phyloP scores from a whole-genome alignment of 331 rosid species.

The Saraca asoca region DNA sequence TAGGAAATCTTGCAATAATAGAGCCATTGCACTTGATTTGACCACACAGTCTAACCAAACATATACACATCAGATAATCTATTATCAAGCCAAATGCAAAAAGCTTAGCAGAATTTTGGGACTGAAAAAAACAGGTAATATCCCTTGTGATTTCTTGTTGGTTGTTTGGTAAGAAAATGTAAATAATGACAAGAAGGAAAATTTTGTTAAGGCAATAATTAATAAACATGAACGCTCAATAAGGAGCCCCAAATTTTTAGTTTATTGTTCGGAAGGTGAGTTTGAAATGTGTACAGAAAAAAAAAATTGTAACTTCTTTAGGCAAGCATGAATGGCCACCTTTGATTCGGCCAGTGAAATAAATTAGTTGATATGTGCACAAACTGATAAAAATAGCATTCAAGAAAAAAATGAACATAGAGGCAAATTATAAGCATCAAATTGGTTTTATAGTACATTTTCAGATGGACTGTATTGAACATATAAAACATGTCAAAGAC shows the following conservation, averaged over 20 bases:
- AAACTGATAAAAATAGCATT: too few relatives aligned
- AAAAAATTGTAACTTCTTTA: too few relatives aligned
- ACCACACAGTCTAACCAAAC: slow-evolving; percentile 47
- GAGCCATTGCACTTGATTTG: slow-evolving; percentile 54
- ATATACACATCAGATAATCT: slow-evolving; percentile 39
- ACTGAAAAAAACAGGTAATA: slow-evolving; percentile 33
- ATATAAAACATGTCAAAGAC: slow-evolving; percentile 23
- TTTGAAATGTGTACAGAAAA: too few relatives aligned
- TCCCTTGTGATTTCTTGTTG: slow-evolving; percentile 41
- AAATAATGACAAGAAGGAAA: slow-evolving; percentile 18
- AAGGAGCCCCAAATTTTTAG: too few relatives aligned
- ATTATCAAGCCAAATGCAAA: slow-evolving; percentile 25
- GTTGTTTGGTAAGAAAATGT: slow-evolving; percentile 29
- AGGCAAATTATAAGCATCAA: slow-evolving; percentile 8
- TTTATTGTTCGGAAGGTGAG: too few relatives aligned
- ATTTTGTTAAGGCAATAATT: slow-evolving; percentile 30
- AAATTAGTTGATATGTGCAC: too few relatives aligned
- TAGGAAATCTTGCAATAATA: slow-evolving; percentile 57
- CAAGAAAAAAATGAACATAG: too few relatives aligned
- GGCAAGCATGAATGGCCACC: too few relatives aligned
- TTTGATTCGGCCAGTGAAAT: too few relatives aligned
- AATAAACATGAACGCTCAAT: slow-evolving; percentile 29
- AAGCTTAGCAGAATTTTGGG: slow-evolving; percentile 30
- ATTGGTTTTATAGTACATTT: slow-evolving; percentile 1
- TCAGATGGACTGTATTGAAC: slow-evolving; percentile 30